Conservation (phyloP, 108 stramenopile species). For the Pseudonitzschia multiseries region DNA sequence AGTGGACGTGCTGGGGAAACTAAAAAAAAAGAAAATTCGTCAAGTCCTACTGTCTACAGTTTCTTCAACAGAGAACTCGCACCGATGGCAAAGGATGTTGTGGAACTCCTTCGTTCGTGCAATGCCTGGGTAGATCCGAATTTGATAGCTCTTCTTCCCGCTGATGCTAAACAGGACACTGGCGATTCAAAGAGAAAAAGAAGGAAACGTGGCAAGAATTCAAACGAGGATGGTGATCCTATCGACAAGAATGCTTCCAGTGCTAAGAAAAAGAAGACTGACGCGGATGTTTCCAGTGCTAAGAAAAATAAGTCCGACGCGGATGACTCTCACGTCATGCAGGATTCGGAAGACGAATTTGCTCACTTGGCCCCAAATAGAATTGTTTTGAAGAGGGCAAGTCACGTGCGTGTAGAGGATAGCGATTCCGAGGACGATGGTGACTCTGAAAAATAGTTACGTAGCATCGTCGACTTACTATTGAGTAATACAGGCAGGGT, state of each 20-base stretch:
- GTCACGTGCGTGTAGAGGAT: conserved; percentile 48
- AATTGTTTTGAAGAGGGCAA: conserved; percentile 61
- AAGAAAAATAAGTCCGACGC: conserved; percentile 8
- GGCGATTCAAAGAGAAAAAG: conserved; percentile 14
- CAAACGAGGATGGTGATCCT: background rate
- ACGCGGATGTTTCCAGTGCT: background rate
- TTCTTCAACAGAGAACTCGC: conserved; percentile 77
- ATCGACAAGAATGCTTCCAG: background rate
- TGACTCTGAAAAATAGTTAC: background rate
- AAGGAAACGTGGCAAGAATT: background rate
- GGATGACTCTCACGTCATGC: background rate
- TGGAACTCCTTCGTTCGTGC: conserved; percentile 47
- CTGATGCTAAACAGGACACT: conserved; percentile 10
- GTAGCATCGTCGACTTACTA: too few species aligned
- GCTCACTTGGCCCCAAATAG: conserved; percentile 37
- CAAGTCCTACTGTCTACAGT: conserved; percentile 43
- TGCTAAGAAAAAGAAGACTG: conserved; percentile 1
- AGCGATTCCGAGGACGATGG: conserved; percentile 46
- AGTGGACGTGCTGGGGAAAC: conserved; percentile 1
- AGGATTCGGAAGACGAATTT: conserved; percentile 40
- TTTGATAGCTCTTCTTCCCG: conserved; percentile 47
- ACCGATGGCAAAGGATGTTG: conserved; percentile 62
- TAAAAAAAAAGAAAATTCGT: background rate
- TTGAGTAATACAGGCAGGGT: too few species aligned
- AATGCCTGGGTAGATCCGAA: conserved; percentile 83